phyloP scores from a whole-genome alignment of 805 yeast genomes.

The Wickerhamomyces pijperi region DNA sequence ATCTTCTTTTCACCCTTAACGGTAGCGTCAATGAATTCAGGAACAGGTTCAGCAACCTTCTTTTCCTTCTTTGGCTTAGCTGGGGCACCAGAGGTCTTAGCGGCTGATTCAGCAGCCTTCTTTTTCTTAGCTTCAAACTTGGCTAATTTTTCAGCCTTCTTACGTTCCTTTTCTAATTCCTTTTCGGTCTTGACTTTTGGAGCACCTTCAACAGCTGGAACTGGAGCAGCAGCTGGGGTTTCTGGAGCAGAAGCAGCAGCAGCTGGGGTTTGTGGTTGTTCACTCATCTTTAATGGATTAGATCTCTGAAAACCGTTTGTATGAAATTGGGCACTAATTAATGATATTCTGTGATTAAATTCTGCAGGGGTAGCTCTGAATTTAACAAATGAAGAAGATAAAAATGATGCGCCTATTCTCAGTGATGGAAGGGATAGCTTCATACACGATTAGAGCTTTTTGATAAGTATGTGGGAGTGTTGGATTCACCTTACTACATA shows the following conservation, averaged over 20 bases:
- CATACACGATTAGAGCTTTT: background rate
- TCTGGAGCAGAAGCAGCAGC: slow-evolving; percentile 5
- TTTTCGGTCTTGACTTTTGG: slow-evolving; percentile 57
- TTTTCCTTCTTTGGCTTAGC: slow-evolving; percentile 57
- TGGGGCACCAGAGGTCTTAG: slow-evolving; percentile 22
- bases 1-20: slow-evolving; percentile 85
- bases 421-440: background rate
- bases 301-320: background rate
- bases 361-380: background rate
- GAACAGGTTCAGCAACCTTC: slow-evolving; percentile 61
- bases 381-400: background rate
- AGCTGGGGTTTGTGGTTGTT: slow-evolving; percentile 7
- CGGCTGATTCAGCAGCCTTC: slow-evolving; percentile 47
- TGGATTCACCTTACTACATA: no score
- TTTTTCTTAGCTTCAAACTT: slow-evolving; percentile 77
- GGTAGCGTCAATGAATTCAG: slow-evolving; percentile 82
- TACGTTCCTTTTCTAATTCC: slow-evolving; percentile 76
- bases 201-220: slow-evolving; percentile 19
- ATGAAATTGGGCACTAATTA: background rate
- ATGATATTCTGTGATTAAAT: background rate
- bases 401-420: background rate
- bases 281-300: slow-evolving; percentile 3
- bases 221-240: slow-evolving; percentile 5
- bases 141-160: slow-evolving; percentile 81
- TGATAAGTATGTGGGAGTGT: background rate